Evolutionary conservation across 768 basidiomycete genomes (phyloP).

Genomic region (Tephrocybe sp.): DNA sequence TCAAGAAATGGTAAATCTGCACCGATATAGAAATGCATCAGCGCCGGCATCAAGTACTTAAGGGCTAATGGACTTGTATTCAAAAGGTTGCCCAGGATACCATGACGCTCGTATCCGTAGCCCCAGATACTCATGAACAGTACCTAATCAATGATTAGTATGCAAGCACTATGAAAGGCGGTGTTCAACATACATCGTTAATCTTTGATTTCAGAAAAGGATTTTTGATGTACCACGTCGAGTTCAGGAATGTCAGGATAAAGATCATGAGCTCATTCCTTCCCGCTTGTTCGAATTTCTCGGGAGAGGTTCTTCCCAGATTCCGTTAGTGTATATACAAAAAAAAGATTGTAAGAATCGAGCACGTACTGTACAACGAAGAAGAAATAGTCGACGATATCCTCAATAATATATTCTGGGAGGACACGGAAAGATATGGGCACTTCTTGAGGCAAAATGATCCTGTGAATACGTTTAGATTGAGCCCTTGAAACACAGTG

Average conservation of each 20-base stretch:
- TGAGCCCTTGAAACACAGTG: background rate
- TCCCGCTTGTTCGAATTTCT: slow-evolving; percentile 81
- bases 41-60: slow-evolving; percentile 84
- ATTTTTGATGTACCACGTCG: slow-evolving; percentile 98
- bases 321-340: too few species aligned
- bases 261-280: slow-evolving; percentile 88
- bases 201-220: slow-evolving; percentile 97
- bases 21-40: slow-evolving; percentile 97
- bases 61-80: slow-evolving; percentile 85
- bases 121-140: slow-evolving; percentile 73
- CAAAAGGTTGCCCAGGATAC: slow-evolving; percentile 79
- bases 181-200: slow-evolving; percentile 65
- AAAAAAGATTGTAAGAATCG: background rate
- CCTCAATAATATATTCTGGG: slow-evolving; percentile 94
- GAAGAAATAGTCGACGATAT: slow-evolving; percentile 85
- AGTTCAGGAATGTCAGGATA: slow-evolving; percentile 86
- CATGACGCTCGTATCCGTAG: slow-evolving; percentile 63
- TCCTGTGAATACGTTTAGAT: slow-evolving; percentile 41
- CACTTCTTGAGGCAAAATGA: slow-evolving; percentile 85
- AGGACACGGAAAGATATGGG: slow-evolving; percentile 83
- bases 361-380: slow-evolving; percentile 75
- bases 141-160: slow-evolving; percentile 42
- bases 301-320: slow-evolving; percentile 64
- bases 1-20: slow-evolving; percentile 18
- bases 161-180: background rate